A percentile compares a stretch with the other conserved stretches of the same genome.
Evolutionary conservation across 2,329 filamentous ascomycete species (phyloP).

Genomic region (Pseudogymnoascus sp.): DNA sequence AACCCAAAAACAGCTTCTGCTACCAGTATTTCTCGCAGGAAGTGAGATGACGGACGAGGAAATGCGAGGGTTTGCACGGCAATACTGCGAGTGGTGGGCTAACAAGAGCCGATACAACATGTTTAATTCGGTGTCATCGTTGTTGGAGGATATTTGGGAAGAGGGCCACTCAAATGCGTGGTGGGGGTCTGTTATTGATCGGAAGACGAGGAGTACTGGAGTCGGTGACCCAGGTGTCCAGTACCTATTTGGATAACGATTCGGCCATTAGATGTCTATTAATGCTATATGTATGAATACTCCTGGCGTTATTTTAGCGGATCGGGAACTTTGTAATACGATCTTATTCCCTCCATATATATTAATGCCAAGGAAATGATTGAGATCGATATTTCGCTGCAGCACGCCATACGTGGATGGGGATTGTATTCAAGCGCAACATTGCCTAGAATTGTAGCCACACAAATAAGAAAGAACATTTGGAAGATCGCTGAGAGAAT

Average conservation of each 20-base stretch:
- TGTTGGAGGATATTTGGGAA: constrained; percentile 18
- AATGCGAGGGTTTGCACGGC: constrained; percentile 21
- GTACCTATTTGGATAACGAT: not conserved
- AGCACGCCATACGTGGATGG: not conserved
- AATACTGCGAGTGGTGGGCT: constrained; percentile 30
- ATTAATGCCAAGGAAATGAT: not conserved
- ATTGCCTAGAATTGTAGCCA: not conserved
- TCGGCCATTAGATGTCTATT: not conserved
- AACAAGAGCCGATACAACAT: constrained; percentile 29
- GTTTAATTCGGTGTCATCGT: constrained; percentile 21
- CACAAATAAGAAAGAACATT: not conserved
- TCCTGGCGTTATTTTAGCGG: not conserved
- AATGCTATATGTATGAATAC: not conserved
- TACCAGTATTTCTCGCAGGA: constrained; percentile 32
- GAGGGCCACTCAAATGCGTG: constrained; percentile 16
- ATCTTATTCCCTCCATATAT: not conserved
- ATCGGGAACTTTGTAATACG: not conserved
- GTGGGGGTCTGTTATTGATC: constrained; percentile 22
- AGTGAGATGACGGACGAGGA: constrained; percentile 25
- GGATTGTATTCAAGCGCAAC: not conserved
- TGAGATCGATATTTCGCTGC: too few species aligned
- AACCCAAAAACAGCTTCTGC: constrained; percentile 32
- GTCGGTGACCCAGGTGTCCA: not conserved
- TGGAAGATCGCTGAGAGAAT: not conserved
- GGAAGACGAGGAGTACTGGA: constrained; percentile 12